phyloP scores from a whole-genome alignment of 371 early-diverging fungal species.

The Choanephora cucurbitarum region DNA sequence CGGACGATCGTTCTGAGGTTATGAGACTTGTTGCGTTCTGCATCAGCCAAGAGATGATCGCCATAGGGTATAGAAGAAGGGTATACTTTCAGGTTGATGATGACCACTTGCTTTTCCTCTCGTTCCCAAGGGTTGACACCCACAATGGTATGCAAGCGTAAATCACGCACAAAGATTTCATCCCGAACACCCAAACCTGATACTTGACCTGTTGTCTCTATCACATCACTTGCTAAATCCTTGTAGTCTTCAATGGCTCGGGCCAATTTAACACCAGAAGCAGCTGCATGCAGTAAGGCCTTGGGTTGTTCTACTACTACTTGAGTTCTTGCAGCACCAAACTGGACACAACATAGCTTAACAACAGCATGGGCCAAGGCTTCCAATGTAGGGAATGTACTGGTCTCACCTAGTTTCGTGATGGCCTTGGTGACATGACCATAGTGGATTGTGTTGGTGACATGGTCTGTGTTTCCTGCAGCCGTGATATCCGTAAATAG shows the following conservation, averaged over 20 bases:
- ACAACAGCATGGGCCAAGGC: constrained; percentile 74
- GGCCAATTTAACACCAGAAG: constrained; percentile 86
- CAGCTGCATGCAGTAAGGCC: constrained; percentile 88
- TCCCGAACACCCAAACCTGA: constrained; percentile 46
- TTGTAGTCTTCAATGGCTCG: constrained; percentile 61
- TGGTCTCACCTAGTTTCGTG: constrained; percentile 73
- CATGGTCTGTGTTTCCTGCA: constrained; percentile 77
- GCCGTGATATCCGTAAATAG: constrained; percentile 75
- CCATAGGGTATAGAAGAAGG: constrained; percentile 50
- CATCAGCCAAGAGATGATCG: constrained; percentile 46
- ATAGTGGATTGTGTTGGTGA: constrained; percentile 84
- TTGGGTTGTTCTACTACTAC: constrained; percentile 87
- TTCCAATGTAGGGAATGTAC: constrained; percentile 71
- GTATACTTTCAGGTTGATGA: constrained; percentile 78
- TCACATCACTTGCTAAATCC: constrained; percentile 4
- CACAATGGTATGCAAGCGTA: constrained; percentile 83
- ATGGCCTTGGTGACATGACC: constrained; percentile 78
- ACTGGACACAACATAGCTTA: constrained; percentile 57
- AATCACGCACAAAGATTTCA: constrained; percentile 78
- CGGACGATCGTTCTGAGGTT: constrained; percentile 87
- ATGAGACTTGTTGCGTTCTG: constrained; percentile 63
- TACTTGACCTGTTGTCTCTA: constrained; percentile 41
- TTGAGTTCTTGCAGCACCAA: constrained; percentile 63
- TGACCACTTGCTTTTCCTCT: constrained; percentile 89
- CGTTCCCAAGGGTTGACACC: constrained; percentile 97